Base-by-base conservation (phyloP, 768 basidiomycete genomes). In the Antrodiella citrinella region DNA sequence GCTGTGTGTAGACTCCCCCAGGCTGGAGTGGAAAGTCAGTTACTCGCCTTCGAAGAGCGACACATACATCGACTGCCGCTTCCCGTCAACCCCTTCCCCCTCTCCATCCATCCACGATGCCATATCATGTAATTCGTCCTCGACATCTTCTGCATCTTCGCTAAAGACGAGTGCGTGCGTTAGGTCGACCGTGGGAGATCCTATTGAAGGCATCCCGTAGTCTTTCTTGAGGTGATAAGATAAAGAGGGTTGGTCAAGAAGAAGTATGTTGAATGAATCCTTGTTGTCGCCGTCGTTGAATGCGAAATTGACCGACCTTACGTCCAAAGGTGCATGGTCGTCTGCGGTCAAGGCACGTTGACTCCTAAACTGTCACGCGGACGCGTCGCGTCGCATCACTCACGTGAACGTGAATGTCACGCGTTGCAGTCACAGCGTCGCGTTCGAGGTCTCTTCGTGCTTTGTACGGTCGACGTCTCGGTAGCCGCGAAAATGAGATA, bases 21-120 rank as follows among this genome's bases (percentile, higher is more conserved):
- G 10, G 19, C 7, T 41, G 20, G 41, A 11, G 19, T 13, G 42
- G 26, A 42, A 12, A 44, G 3, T 19, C 3, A 20, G 24, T 11
- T 12, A 52, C 56, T 46, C 30, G 72, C 73, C 70, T 50, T 74
- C 64, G 25, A 75, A 68, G 19, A 71, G 58, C 51, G 59, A 51
- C 12, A 73, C 72, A 65, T 75, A 75, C 70, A 75, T 72, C 12
- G 70, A 72, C 55, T 53, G 26, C 11, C 47, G 47, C 19, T 50
- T 45, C 24, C 45, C 49, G 30, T 50, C 51, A 13, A 49, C 43
- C 4, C 19, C 20, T 19, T 30, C 45, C n/a, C n/a, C n/a, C n/a
- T n/a, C n/a, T n/a, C n/a, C n/a, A n/a, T n/a, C n/a, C n/a, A n/a
- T n/a, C n/a, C n/a, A n/a, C n/a, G n/a, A n/a, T n/a, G n/a, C 40